Evolutionary conservation across 768 basidiomycete genomes (phyloP), one percentile per base, ranked within the genome.

Genomic region (Steccherinum ochraceum): DNA sequence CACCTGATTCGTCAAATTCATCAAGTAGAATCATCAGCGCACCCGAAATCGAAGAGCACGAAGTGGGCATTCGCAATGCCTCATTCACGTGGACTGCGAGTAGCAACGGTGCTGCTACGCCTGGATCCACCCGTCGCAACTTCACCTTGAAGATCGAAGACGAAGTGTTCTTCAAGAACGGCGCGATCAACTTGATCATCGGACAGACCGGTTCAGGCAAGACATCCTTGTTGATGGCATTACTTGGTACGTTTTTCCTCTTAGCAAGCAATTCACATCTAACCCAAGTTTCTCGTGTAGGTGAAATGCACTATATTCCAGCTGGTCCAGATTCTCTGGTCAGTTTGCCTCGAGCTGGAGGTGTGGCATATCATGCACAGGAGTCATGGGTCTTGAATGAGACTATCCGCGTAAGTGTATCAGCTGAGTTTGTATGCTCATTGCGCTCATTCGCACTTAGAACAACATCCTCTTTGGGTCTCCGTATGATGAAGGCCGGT

Each of bases 301-400:
- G 60, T 24, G 61, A 63, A 45, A 53, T 63, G 56, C 54, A 63
- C 41, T 63, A 51, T 50, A 50, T 52, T 12, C 56, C 61, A 10
- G 18, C 23, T 16, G 48, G 50, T 10, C 53, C 65, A 18, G 65
- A 65, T 24, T 65, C 72, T 1, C 68, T 63, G 55, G 73, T 67
- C 61, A 66, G 67, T 30, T 58, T 77, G 3, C 75, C 75, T 4
- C 61, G 75, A 12, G 56, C 63, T 10, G 65, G 64, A 3, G 74
- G 75, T 3, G 65, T 74, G 23, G 66, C 71, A 13, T 73, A 72
- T 55, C 69, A 69, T 16, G 70, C 68, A 13, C 74, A 76, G 53
- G 70, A 72, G 54, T 61, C 68, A 5, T 76, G 74, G 74, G 68
- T 73, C 20, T 62, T 67, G 56, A 72, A 71, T 44, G 70, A 69